These are phyloP conservation scores for Populus simonii DNA, from an alignment of 345 rosid genomes.

Conservation along the genomic window DNA sequence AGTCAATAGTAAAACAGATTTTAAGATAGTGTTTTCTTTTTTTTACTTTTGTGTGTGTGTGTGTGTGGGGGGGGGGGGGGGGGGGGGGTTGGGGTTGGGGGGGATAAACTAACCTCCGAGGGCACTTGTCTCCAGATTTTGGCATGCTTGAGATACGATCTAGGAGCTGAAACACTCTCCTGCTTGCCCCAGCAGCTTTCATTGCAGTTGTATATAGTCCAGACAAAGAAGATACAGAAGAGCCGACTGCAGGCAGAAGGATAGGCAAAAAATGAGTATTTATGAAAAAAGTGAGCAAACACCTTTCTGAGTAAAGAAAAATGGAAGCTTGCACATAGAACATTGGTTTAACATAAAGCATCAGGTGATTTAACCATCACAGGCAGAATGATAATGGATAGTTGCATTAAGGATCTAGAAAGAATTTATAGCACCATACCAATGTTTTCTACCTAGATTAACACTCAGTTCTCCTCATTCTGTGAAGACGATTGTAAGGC, in stretches of 20 bases:
- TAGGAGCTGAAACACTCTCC: slow-evolving; percentile 87
- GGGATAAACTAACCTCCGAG: slow-evolving; percentile 49
- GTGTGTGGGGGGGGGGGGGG: neutral
- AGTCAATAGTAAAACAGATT: neutral
- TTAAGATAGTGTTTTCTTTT: neutral
- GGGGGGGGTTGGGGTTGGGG: too few relatives aligned
- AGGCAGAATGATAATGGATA: neutral
- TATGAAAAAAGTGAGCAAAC: neutral
- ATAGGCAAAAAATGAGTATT: neutral
- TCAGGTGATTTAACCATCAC: neutral
- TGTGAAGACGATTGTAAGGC: neutral
- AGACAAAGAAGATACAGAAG: slow-evolving; percentile 77
- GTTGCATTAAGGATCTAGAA: too few relatives aligned
- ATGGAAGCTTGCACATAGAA: neutral
- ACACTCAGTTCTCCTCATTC: neutral
- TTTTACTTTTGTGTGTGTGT: too few relatives aligned
- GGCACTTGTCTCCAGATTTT: slow-evolving; percentile 71
- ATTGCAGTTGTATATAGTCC: slow-evolving; percentile 83
- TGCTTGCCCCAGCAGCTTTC: slow-evolving; percentile 99
- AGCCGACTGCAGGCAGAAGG: slow-evolving; percentile 63
- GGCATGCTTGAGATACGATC: slow-evolving; percentile 84
- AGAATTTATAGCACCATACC: neutral
- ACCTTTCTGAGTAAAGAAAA: neutral
- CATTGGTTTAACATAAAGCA: neutral
- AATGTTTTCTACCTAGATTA: neutral